These are phyloP conservation scores for Paramecium pentaurelia DNA, from an alignment of 73 alveolate genomes.

Conservation along the genomic window DNA sequence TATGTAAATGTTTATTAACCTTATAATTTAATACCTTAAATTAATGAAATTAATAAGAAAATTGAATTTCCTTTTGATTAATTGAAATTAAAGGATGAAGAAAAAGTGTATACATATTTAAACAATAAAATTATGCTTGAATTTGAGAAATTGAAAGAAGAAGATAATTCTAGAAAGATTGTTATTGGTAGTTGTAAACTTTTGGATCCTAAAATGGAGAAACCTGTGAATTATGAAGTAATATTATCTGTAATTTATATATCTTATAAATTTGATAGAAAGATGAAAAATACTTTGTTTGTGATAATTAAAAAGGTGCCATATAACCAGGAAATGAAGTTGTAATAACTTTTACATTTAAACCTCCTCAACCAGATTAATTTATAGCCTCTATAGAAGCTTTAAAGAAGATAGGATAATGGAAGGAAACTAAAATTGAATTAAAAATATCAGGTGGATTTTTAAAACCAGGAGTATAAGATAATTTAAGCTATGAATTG, in stretches of 20 bases:
- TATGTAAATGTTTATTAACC: conserved; percentile 86
- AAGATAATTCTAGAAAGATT: conserved; percentile 71
- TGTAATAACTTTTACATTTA: conserved; percentile 84
- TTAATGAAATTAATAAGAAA: conserved; percentile 62
- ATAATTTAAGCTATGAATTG: conserved; percentile 75
- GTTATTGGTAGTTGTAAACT: conserved; percentile 89
- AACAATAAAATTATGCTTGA: conserved; percentile 75
- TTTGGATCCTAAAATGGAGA: conserved; percentile 84
- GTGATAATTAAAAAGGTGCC: conserved; percentile 91
- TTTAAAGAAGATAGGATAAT: conserved; percentile 90
- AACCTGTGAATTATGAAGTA: conserved; percentile 91
- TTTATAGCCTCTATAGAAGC: conserved; percentile 71
- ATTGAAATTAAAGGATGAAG: conserved; percentile 62
- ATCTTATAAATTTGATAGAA: conserved; percentile 18
- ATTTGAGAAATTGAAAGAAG: conserved; percentile 69
- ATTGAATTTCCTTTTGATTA: conserved; percentile 70
- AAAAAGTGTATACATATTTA: conserved; percentile 51
- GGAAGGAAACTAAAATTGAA: conserved; percentile 94
- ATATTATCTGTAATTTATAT: conserved; percentile 69
- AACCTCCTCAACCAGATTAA: conserved; percentile 91
- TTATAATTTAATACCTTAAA: conserved; percentile 73
- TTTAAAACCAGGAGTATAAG: conserved; percentile 86
- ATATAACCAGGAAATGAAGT: conserved; percentile 88
- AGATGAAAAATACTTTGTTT: conserved; percentile 90
- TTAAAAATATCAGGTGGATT: conserved; percentile 92